phyloP scores from a whole-genome alignment of 2,329 filamentous ascomycete species.

The Phyllosticta citriasiana region DNA sequence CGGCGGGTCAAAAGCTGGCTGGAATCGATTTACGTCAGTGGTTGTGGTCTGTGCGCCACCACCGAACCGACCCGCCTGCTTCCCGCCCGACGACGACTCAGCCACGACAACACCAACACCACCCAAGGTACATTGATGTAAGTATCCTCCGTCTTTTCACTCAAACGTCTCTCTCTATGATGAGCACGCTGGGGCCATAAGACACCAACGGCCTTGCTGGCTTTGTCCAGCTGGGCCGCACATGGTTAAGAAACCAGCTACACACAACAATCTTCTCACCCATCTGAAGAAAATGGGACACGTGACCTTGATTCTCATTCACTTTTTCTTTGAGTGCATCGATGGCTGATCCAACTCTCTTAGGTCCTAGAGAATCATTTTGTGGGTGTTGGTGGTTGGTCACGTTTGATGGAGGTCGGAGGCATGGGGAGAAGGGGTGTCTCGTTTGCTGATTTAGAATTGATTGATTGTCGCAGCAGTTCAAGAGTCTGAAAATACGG shows the following conservation, averaged over 20 bases:
- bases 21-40: constrained; percentile 7
- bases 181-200: constrained; percentile 11
- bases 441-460: too few relatives aligned
- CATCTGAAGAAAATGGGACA: not conserved
- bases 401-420: too few relatives aligned
- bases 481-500: too few relatives aligned
- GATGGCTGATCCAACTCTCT: too few relatives aligned
- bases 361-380: too few relatives aligned
- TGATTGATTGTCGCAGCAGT: too few relatives aligned
- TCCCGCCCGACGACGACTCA: not conserved
- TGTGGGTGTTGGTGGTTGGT: too few relatives aligned
- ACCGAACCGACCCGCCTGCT: not conserved
- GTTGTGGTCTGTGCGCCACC: not conserved
- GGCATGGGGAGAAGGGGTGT: too few relatives aligned
- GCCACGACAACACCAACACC: not conserved
- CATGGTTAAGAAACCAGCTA: constrained; percentile 7
- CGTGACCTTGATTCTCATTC: too few relatives aligned
- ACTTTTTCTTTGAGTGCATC: too few relatives aligned
- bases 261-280: constrained; percentile 6
- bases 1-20: not conserved
- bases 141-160: not conserved
- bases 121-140: not conserved
- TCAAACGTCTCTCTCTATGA: not conserved
- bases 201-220: not conserved
- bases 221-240: not conserved